Percentiles rank a stretch among this genome's conserved stretches.
Evolutionary conservation across 2,329 filamentous ascomycete genomes (phyloP).

Genomic region (Sarocladium brachiariae): DNA sequence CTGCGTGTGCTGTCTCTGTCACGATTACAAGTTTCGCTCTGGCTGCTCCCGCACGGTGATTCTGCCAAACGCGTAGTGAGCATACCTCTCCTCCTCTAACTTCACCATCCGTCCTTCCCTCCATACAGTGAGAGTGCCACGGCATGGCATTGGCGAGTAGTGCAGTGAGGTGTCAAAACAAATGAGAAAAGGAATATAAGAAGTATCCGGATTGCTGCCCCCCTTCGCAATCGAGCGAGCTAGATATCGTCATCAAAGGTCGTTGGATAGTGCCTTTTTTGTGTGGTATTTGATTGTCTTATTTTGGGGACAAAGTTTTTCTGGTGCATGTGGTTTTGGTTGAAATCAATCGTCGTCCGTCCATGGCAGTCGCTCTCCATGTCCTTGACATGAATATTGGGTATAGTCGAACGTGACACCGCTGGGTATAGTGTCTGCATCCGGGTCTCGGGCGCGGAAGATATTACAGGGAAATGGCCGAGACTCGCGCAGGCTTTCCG

Average conservation of each 20-base stretch:
- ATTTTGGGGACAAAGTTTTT: neutral
- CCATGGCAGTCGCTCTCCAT: neutral
- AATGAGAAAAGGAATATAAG: neutral
- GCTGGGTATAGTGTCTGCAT: neutral
- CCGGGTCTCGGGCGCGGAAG: neutral
- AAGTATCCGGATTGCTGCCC: constrained; percentile 1
- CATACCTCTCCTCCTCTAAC: neutral
- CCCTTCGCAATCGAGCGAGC: constrained; percentile 3
- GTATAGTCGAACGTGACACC: constrained; percentile 3
- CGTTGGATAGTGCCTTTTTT: constrained; percentile 9
- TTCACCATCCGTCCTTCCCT: neutral
- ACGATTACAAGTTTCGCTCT: neutral
- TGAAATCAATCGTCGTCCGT: constrained; percentile 11
- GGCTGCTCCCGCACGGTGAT: neutral
- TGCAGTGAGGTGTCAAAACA: neutral
- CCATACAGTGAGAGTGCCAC: neutral
- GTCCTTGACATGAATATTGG: neutral
- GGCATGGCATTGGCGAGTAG: neutral
- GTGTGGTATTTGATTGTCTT: constrained; percentile 8
- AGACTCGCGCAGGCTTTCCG: neutral
- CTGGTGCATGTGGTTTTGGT: constrained; percentile 4
- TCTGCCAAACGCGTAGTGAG: neutral
- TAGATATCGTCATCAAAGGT: constrained; percentile 14
- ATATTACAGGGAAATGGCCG: neutral
- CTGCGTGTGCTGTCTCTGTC: too few relatives aligned